Evolutionary conservation across 192 early-diverging fungal genomes (phyloP), one percentile per base, ranked within the genome.

Genomic region (Linnemannia schmuckeri): DNA sequence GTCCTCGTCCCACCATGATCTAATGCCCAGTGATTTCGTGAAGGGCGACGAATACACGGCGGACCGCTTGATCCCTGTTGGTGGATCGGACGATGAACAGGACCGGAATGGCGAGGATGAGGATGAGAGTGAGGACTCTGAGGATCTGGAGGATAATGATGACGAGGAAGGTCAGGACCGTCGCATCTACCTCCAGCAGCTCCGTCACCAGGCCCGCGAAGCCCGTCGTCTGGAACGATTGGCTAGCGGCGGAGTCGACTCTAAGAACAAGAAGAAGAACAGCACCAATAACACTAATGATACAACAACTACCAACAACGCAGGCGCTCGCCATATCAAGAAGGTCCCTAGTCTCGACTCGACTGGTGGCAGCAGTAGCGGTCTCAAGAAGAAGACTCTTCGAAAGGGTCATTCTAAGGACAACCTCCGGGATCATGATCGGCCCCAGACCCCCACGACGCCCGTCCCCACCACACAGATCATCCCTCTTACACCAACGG

Each of bases 111-210:
- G 75, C 9, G 85, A 73, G 20, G 80, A 81, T 49, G 85, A 87
- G 52, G 79, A 87, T 41, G 79, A 81, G 76, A 87, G 71, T 35
- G 85, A 87, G 76, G 71, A 74, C 30, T 81, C 85, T 6, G 85
- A 87, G 1, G 85, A 87, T 75, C 66, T 87, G 35, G 85, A 87
- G 46, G 85, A 87, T 41, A 74, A 81, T 44, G 85, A 81, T 63
- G 85, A 87, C 71, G 85, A 87, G 46, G 85, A 87, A 61, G 80
- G 85, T 47, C 85, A 87, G 71, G 85, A 87, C 72, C 85, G 85
- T 37, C 75, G 85, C 30, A 87, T 87, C 49, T 87, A 87, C 35
- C 76, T 87, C 54, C 85, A 87, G 61, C 79, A 87, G 13, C 76
- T 87, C 55, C 75, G 85, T 24, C 49, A 72, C 35, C 75, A 87